Conservation (phyloP, 257 asterid genomes). For the Plantago major region DNA sequence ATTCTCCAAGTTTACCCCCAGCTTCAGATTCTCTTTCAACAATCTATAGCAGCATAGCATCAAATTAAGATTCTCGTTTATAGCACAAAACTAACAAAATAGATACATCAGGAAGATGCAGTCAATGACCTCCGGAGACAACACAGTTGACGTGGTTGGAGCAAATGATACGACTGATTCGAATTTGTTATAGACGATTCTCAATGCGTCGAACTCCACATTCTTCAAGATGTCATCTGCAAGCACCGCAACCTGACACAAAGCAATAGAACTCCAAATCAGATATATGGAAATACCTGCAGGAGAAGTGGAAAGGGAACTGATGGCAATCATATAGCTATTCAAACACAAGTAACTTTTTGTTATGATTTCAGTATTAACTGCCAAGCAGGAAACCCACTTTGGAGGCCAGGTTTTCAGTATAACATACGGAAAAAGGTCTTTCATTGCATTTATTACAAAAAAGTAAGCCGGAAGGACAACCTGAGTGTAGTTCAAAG, state of each 20-base stretch:
- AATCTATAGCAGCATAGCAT: constrained; percentile 33
- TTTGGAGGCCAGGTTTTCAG: not conserved
- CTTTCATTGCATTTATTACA: not conserved
- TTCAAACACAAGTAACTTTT: not conserved
- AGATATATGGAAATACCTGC: not conserved
- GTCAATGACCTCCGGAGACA: constrained; percentile 86
- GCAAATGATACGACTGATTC: constrained; percentile 72
- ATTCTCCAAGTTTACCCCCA: constrained; percentile 87
- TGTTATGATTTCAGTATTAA: not conserved
- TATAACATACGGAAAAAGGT: not conserved
- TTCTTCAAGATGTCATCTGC: constrained; percentile 96
- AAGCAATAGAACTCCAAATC: constrained; percentile 17
- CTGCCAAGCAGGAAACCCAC: not conserved
- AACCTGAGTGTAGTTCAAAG: constrained; percentile 96
- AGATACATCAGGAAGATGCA: constrained; percentile 15
- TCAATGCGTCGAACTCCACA: constrained; percentile 81
- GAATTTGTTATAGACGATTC: constrained; percentile 90
- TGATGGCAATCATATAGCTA: not conserved
- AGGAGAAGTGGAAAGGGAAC: not conserved
- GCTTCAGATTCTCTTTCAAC: constrained; percentile 93
- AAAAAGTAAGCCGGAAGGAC: constrained; percentile 10
- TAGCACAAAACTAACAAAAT: not conserved
- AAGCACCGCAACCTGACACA: constrained; percentile 81
- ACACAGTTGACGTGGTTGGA: constrained; percentile 73
- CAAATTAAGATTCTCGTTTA: constrained; percentile 21